Percentiles rank a stretch among this genome's conserved stretches.
Conservation (phyloP, 2,329 filamentous ascomycete species). For the Septoria linicola region DNA sequence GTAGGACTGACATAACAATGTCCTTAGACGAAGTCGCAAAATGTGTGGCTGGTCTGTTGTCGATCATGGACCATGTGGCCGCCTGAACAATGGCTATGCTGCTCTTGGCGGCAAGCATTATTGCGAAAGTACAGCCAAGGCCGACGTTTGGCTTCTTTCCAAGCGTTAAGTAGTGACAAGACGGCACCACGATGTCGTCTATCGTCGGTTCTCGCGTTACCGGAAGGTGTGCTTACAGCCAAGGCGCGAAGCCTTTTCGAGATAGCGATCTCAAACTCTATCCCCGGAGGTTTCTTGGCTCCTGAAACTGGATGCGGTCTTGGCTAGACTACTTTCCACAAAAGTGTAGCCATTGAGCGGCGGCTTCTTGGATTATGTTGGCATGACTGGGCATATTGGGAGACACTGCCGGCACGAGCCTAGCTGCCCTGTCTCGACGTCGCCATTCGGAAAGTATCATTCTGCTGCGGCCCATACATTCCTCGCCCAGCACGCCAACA, state of each 20-base stretch:
- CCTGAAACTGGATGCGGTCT: slow-evolving; percentile 1
- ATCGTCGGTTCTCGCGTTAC: slow-evolving; percentile 3
- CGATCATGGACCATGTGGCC: slow-evolving; percentile 1
- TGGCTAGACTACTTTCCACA: slow-evolving; percentile 1
- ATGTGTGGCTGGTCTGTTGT: neutral
- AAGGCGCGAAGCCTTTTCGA: slow-evolving; percentile 1
- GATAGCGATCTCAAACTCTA: neutral
- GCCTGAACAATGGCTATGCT: neutral
- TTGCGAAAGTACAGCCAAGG: neutral
- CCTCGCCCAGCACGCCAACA: slow-evolving; percentile 21
- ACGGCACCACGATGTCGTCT: slow-evolving; percentile 11
- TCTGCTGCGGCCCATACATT: neutral
- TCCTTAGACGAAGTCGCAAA: too few species aligned
- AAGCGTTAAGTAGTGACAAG: slow-evolving; percentile 10
- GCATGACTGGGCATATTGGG: neutral
- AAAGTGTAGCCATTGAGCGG: neutral
- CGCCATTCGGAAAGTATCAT: neutral
- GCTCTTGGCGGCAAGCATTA: neutral
- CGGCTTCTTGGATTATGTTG: neutral
- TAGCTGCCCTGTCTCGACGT: slow-evolving; percentile 1
- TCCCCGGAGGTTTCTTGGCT: slow-evolving; percentile 2
- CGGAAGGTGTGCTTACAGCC: slow-evolving; percentile 1
- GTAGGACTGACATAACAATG: too few species aligned
- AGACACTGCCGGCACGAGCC: neutral
- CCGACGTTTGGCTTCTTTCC: neutral